Conservation (phyloP, 805 yeast species). For the Kuraishia hungarica region DNA sequence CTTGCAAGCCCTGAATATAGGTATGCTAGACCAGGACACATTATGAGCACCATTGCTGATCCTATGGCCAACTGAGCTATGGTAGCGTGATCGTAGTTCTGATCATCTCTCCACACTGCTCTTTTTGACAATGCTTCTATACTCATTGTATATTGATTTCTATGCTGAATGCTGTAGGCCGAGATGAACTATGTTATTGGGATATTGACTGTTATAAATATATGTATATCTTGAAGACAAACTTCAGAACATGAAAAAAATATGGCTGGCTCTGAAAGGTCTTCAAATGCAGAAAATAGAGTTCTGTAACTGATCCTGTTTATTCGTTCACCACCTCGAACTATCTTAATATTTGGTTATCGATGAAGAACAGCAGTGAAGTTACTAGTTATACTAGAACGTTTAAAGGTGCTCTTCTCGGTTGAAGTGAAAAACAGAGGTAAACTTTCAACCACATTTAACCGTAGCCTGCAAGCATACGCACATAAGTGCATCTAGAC, state of each 20-base stretch:
- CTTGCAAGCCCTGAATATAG: conserved; percentile 87
- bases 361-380: too few species aligned
- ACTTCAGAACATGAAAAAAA: background rate
- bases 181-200: background rate
- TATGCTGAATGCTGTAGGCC: too few species aligned
- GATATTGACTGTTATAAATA: background rate
- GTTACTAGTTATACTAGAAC: too few species aligned
- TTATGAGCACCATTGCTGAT: conserved; percentile 69
- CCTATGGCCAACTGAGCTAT: conserved; percentile 48
- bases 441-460: background rate
- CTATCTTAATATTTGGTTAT: background rate
- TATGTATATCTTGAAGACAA: background rate
- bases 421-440: background rate
- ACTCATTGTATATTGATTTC: background rate
- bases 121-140: background rate
- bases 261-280: background rate
- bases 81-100: conserved; percentile 34
- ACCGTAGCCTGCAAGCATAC: background rate
- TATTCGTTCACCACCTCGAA: background rate
- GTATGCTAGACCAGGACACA: conserved; percentile 94
- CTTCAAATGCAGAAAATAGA: background rate
- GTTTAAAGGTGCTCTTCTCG: too few species aligned
- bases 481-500: background rate
- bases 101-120: conserved; percentile 12
- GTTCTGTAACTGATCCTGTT: background rate